Conservation (phyloP, 1,139 yeast species). For the Sugiyamaella pinicola region DNA sequence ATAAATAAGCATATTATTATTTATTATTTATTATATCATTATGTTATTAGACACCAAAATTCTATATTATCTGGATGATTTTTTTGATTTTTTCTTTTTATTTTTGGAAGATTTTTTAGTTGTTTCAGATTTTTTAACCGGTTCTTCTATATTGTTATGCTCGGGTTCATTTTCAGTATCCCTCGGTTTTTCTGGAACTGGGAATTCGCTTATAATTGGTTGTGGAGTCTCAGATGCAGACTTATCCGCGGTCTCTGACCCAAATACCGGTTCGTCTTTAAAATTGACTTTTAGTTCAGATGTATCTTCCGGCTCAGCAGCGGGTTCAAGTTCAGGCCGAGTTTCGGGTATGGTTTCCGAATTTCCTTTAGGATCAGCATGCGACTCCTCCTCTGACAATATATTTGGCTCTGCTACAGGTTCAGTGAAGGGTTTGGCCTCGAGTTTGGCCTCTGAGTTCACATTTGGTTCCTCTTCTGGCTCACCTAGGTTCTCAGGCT, state of each 20-base stretch:
- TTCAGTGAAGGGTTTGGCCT: slow-evolving; percentile 4
- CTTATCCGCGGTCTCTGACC: not conserved
- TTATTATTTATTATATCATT: slow-evolving; percentile 1
- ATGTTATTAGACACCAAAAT: slow-evolving; percentile 3
- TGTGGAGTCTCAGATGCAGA: not conserved
- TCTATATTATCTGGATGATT: slow-evolving; percentile 10
- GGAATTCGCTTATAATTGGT: not conserved
- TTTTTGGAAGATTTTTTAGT: slow-evolving; percentile 4
- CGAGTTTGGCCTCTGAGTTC: not conserved
- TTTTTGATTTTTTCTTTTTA: slow-evolving; percentile 8
- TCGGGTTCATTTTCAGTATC: not conserved
- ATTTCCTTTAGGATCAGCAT: slow-evolving; percentile 13
- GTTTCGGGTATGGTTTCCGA: slow-evolving; percentile 1
- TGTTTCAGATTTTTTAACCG: not conserved
- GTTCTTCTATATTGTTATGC: not conserved
- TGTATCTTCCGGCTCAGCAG: not conserved
- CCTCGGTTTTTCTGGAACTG: not conserved
- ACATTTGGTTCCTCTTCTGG: not conserved
- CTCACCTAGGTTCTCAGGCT: slow-evolving; percentile 1
- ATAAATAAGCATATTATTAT: too few relatives aligned
- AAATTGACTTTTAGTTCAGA: not conserved
- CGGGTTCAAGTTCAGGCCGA: not conserved
- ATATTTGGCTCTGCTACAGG: slow-evolving; percentile 14
- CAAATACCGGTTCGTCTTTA: not conserved
- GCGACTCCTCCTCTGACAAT: not conserved